A percentile compares a stretch with the other conserved stretches of the same genome.
Conservation (phyloP, 768 basidiomycete species). For the Collybiopsis confluens region DNA sequence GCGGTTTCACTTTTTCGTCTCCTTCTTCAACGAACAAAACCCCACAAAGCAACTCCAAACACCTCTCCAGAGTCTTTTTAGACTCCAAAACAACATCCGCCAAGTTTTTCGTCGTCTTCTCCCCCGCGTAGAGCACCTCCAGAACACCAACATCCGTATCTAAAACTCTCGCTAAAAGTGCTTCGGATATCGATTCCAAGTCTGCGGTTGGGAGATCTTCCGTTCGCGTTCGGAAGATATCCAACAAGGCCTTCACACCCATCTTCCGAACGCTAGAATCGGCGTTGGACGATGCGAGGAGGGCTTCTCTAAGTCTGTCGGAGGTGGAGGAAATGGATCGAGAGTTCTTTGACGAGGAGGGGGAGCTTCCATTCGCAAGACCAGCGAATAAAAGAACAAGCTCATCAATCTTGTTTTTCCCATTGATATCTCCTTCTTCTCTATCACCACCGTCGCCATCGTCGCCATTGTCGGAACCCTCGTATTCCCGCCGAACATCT, state of each 20-base stretch:
- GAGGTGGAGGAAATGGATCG: no score
- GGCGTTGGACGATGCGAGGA: slow-evolving; percentile 53
- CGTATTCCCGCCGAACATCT: slow-evolving; percentile 28
- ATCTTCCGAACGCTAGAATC: slow-evolving; percentile 55
- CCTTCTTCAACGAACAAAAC: slow-evolving; percentile 24
- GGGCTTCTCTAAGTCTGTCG: not conserved
- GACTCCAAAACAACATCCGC: not conserved
- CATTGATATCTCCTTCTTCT: no score
- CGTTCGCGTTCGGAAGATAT: slow-evolving; percentile 23
- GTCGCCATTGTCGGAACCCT: slow-evolving; percentile 25
- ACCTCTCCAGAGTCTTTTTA: slow-evolving; percentile 19
- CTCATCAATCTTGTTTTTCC: slow-evolving; percentile 44
- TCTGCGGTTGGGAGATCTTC: no score
- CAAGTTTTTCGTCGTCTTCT: slow-evolving; percentile 17
- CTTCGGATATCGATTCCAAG: slow-evolving; percentile 56
- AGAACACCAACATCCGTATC: slow-evolving; percentile 63
- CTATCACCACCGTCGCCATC: no score
- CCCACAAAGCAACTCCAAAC: slow-evolving; percentile 39
- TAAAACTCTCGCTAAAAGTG: slow-evolving; percentile 63
- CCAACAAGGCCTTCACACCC: slow-evolving; percentile 56
- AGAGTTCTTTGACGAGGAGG: no score
- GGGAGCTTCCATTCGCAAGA: no score
- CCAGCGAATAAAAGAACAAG: slow-evolving; percentile 56
- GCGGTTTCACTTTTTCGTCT: slow-evolving; percentile 18
- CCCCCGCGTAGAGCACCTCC: slow-evolving; percentile 57